Conservation (phyloP, 805 yeast genomes). For the Phaffomyces antillensis region DNA sequence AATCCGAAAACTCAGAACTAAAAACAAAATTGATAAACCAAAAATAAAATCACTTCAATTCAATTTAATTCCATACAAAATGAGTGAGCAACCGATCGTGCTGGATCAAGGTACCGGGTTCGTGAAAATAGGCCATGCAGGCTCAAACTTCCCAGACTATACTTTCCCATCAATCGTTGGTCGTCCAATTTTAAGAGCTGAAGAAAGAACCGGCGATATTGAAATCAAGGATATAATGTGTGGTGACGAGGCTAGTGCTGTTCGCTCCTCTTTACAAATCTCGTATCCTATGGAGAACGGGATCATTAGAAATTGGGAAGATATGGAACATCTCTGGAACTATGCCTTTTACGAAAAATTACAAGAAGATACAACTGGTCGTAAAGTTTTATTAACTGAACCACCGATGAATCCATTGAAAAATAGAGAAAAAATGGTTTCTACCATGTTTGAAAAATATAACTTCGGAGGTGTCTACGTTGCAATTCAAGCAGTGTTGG, state of each 20-base stretch:
- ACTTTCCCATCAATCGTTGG: constrained; percentile 98
- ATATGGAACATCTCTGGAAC: constrained; percentile 98
- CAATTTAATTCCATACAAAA: constrained; percentile 1
- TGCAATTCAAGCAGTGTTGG: constrained; percentile 96
- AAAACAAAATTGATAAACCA: not conserved
- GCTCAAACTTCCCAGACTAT: constrained; percentile 93
- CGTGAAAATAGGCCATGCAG: constrained; percentile 94
- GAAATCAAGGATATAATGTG: constrained; percentile 96
- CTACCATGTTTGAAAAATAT: constrained; percentile 87
- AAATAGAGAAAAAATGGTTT: constrained; percentile 87
- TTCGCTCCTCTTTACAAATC: constrained; percentile 82
- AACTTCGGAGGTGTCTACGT: constrained; percentile 90
- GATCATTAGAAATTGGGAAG: constrained; percentile 95
- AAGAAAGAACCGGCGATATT: constrained; percentile 70
- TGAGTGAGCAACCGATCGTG: constrained; percentile 38
- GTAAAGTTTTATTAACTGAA: constrained; percentile 84
- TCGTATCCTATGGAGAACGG: constrained; percentile 99
- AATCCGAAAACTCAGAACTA: not conserved
- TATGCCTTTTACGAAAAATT: constrained; percentile 90
- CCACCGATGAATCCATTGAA: constrained; percentile 96
- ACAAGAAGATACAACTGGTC: constrained; percentile 72
- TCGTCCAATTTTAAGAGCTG: constrained; percentile 94
- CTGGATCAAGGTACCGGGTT: constrained; percentile 99
- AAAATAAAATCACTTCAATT: not conserved
- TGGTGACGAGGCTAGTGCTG: constrained; percentile 91